Evolutionary conservation across 768 basidiomycete species (phyloP).

Genomic region (Termitomyces sp.): DNA sequence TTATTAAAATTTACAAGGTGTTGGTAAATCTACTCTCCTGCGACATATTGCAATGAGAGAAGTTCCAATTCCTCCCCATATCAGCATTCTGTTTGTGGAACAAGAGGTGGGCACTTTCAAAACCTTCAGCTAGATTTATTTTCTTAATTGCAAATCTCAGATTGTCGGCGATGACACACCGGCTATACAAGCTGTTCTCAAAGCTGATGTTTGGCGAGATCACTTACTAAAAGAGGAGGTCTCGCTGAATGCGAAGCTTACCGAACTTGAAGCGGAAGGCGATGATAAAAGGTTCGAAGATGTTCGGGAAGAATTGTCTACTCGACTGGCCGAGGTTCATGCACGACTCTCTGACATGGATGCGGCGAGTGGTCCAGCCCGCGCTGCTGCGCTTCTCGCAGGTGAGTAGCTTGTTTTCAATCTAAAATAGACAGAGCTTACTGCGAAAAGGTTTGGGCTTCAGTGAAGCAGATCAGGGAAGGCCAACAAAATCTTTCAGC

Average conservation of each 20-base stretch:
- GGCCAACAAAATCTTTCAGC: conserved; percentile 81
- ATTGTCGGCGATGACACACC: conserved; percentile 90
- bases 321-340: conserved; percentile 85
- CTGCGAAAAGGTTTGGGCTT: conserved; percentile 75
- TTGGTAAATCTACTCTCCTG: conserved; percentile 95
- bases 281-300: conserved; percentile 81
- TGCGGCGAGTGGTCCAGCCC: conserved; percentile 92
- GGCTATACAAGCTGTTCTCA: conserved; percentile 92
- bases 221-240: conserved; percentile 83
- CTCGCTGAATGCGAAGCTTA: conserved; percentile 64
- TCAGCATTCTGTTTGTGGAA: conserved; percentile 96
- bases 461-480: conserved; percentile 78
- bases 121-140: background rate
- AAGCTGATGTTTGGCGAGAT: conserved; percentile 99
- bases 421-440: background rate
- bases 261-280: conserved; percentile 64
- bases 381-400: conserved; percentile 84
- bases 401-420: conserved; percentile 35
- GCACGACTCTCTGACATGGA: conserved; percentile 94
- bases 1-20: conserved; percentile 38
- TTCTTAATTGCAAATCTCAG: conserved; percentile 27
- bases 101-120: conserved; percentile 65
- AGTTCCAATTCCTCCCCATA: conserved; percentile 88
- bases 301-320: conserved; percentile 78
- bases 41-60: conserved; percentile 94